phyloP scores from a whole-genome alignment of 345 rosid genomes.

The Eucalyptus cloeziana region DNA sequence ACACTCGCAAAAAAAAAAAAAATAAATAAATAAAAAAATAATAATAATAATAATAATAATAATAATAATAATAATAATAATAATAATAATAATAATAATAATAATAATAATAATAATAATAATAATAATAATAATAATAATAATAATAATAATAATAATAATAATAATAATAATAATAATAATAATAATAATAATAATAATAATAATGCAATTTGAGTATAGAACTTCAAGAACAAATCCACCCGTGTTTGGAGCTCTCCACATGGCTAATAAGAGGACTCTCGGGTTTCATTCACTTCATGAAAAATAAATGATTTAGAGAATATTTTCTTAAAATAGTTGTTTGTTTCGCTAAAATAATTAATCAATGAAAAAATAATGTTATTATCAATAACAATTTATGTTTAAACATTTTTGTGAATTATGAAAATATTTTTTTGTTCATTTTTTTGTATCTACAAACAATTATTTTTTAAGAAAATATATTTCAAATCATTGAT shows the following conservation, averaged over 20 bases:
- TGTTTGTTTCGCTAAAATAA: fast-evolving
- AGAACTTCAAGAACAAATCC: not conserved
- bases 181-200: no score
- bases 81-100: no score
- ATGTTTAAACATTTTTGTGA: not conserved
- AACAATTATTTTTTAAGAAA: not conserved
- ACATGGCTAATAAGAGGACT: not conserved
- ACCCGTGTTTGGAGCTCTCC: not conserved
- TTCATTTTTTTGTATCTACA: not conserved
- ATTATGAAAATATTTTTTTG: not conserved
- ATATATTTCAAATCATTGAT: not conserved
- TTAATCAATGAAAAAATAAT: not conserved
- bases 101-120: no score
- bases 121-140: no score
- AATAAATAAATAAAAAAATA: no score
- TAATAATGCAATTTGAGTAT: not conserved
- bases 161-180: no score
- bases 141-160: no score
- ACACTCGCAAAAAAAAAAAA: no score
- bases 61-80: no score
- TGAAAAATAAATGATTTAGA: not conserved
- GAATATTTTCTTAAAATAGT: not conserved
- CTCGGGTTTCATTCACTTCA: fast-evolving
- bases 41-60: no score
- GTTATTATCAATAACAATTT: not conserved